phyloP scores from a whole-genome alignment of 257 asterid genomes.

The Echium plantagineum region DNA sequence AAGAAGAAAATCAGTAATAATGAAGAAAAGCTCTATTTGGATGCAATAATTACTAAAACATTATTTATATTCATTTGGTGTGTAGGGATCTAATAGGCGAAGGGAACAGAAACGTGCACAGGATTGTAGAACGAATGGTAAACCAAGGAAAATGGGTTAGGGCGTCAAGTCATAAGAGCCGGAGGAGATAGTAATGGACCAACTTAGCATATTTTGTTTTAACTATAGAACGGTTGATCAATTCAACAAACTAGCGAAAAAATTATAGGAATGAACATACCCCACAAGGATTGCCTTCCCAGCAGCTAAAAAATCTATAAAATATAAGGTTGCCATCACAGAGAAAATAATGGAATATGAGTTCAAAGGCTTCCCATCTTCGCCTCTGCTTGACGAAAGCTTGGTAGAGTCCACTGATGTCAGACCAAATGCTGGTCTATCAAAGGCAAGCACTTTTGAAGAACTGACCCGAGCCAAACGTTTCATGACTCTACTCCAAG shows the following conservation, averaged over 20 bases:
- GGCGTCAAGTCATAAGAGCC: too few relatives aligned
- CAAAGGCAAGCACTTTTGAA: constrained; percentile 83
- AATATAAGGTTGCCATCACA: constrained; percentile 59
- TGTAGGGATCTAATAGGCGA: too few relatives aligned
- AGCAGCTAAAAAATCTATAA: constrained; percentile 62
- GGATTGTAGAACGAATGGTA: too few relatives aligned
- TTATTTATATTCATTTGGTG: too few relatives aligned
- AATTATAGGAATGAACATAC: constrained; percentile 28
- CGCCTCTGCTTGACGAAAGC: constrained; percentile 20
- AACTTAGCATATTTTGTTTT: too few relatives aligned
- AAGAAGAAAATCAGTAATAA: too few relatives aligned
- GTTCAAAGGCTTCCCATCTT: constrained; percentile 47
- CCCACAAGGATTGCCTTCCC: constrained; percentile 81
- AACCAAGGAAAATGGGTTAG: too few relatives aligned
- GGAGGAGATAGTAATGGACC: too few relatives aligned
- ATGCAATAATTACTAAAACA: too few relatives aligned
- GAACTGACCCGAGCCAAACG: constrained; percentile 44
- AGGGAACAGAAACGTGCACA: too few relatives aligned
- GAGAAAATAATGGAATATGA: constrained; percentile 73
- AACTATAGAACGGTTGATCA: too few relatives aligned
- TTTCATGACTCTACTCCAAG: constrained; percentile 80
- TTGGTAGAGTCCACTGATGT: constrained; percentile 39
- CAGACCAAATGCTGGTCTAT: constrained; percentile 94
- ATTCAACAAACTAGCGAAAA: neutral
- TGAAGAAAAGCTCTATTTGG: too few relatives aligned